Evolutionary conservation across 2,329 filamentous ascomycete species (phyloP), one percentile per base, ranked within the genome.

Genomic region (Penicillium sp.): DNA sequence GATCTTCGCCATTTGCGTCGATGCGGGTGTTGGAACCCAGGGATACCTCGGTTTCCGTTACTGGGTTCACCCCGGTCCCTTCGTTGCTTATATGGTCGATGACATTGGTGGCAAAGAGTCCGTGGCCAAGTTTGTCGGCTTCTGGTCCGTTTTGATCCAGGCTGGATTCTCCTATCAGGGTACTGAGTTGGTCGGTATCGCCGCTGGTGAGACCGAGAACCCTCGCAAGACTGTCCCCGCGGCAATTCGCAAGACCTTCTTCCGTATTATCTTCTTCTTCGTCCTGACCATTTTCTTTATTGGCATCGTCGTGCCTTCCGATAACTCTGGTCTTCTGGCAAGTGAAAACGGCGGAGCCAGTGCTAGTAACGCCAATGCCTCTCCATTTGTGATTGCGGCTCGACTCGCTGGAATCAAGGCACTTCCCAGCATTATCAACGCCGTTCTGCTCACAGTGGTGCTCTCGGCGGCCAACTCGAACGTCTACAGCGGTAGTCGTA

Each of bases 11-110:
- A 88, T 92, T 65, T 89, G 87, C 72, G 82, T 92, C 75, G 87
- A 91, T 68, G 88, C 88, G 3, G 90, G 89, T 46, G 88, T 81
- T 6, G 87, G 89, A 21, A 68, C 85, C 16, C 79, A 91, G 61
- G 87, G 87, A n/a, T 88, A 89, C 67, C 80, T 92, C 46, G 90
- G 90, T 45, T 92, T 92, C 77, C 80, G 83, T 61, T 88, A 89
- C 75, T 92, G 88, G 88, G 75, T 78, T 8, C 67, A 83, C 33
- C 89, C 89, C 0, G 90, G 89, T 9, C 83, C 89, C 0, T 91
- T 91, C 67, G 82, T 82, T 16, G 81, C 83, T 10, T 85, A 86
- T 65, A 74, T 89, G 31, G 78, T 85, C 11, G 85, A 87, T 7
- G 79, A 78, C 2, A 76, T 77, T 0, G 14, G 23, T 0, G 39